phyloP scores from a whole-genome alignment of 148 eudicot species.

The Vaccinium macrocarpon region DNA sequence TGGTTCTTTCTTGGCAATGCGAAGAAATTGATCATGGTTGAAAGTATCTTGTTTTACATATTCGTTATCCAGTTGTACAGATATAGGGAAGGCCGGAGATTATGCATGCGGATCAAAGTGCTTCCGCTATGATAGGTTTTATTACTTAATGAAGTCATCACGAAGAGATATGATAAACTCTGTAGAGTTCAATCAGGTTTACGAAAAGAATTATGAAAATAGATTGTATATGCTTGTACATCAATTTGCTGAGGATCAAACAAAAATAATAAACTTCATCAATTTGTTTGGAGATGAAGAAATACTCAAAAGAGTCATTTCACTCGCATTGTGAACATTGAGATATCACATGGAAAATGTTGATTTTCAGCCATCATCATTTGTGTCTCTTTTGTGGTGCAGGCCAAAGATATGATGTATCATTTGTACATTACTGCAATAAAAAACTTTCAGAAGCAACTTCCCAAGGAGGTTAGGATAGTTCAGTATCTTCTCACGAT shows the following conservation, averaged over 20 bases:
- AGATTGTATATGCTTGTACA: not conserved
- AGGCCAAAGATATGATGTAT: constrained; percentile 83
- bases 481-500: constrained; percentile 71
- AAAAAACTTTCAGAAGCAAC: constrained; percentile 70
- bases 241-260: not conserved
- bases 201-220: not conserved
- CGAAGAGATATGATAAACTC: not conserved
- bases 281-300: not conserved
- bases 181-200: not conserved
- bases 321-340: too few species aligned
- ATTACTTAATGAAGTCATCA: not conserved
- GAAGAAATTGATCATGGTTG: not conserved
- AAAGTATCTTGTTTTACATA: not conserved
- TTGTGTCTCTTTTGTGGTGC: constrained; percentile 9
- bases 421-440: constrained; percentile 69
- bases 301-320: not conserved
- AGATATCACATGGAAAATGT: not conserved
- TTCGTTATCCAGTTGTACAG: not conserved
- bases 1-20: constrained; percentile 2
- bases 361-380: not conserved
- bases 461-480: constrained; percentile 83
- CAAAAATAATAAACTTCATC: too few species aligned
- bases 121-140: not conserved
- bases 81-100: not conserved
- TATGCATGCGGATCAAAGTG: not conserved